Conservation (phyloP, 345 rosid genomes). For the Populus euphratica region DNA sequence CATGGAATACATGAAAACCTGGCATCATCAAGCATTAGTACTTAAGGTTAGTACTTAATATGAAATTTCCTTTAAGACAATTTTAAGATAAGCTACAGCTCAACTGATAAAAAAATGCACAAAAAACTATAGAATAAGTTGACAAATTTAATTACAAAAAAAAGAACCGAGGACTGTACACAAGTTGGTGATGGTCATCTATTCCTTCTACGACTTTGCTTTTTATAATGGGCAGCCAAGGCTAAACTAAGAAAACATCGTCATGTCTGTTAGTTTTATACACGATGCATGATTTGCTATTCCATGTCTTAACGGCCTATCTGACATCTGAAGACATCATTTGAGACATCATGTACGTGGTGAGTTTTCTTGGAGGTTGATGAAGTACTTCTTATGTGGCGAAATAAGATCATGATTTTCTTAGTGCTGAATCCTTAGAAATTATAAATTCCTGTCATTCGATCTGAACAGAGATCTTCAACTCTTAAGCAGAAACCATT, state of each 20-base stretch:
- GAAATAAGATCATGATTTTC: no score
- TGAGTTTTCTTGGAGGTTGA: no score
- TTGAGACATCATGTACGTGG: no score
- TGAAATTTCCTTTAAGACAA: background rate
- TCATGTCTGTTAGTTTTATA: background rate
- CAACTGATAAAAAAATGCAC: background rate
- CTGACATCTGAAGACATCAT: background rate
- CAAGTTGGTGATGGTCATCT: background rate
- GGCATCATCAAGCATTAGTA: background rate
- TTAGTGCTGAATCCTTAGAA: background rate
- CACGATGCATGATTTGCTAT: background rate
- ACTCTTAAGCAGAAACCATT: background rate
- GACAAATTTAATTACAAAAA: background rate
- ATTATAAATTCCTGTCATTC: background rate
- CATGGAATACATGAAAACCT: background rate
- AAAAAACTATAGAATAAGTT: background rate
- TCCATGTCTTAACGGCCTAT: background rate
- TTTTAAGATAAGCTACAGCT: background rate
- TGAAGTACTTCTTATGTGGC: no score
- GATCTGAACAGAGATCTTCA: background rate
- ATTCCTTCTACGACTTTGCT: background rate
- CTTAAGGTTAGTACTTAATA: background rate
- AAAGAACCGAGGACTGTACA: background rate
- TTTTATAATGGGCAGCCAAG: background rate
- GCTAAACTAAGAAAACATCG: background rate